Conservation (phyloP, 1,284 basidiomycete species). For the Puccinia coronata region DNA sequence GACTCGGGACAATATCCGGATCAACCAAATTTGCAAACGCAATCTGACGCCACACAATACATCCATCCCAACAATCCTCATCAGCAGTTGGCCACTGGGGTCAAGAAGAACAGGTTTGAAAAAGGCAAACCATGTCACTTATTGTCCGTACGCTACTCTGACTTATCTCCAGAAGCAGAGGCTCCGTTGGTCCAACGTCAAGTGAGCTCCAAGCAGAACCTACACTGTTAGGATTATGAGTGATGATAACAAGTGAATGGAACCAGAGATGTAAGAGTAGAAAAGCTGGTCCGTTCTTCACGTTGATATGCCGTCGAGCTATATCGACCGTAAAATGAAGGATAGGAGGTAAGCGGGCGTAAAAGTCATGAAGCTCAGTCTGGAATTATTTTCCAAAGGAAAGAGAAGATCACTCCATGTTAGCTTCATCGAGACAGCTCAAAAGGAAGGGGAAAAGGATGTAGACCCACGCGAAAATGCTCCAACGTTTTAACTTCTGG, state of each 20-base stretch:
- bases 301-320: constrained; percentile 39
- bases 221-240: constrained; percentile 30
- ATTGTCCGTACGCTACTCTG: constrained; percentile 27
- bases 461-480: neutral
- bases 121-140: constrained; percentile 20
- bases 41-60: neutral
- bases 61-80: neutral
- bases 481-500: constrained; percentile 8
- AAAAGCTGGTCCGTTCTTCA: constrained; percentile 37
- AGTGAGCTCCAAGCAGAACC: constrained; percentile 25
- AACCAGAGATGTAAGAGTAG: constrained; percentile 50
- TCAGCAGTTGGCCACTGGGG: neutral
- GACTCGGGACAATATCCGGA: constrained; percentile 22
- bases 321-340: constrained; percentile 49
- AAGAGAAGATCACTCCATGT: neutral
- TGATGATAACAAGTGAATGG: constrained; percentile 49
- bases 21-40: constrained; percentile 21
- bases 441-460: no score
- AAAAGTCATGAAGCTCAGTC: constrained; percentile 47
- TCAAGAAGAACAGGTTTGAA: neutral
- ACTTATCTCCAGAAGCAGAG: constrained; percentile 25
- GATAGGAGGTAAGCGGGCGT: constrained; percentile 3
- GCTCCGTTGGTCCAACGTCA: constrained; percentile 24
- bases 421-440: neutral
- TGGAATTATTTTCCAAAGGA: neutral